Conservation (phyloP, 2,329 filamentous ascomycete genomes). For the Colletotrichum coccodes region DNA sequence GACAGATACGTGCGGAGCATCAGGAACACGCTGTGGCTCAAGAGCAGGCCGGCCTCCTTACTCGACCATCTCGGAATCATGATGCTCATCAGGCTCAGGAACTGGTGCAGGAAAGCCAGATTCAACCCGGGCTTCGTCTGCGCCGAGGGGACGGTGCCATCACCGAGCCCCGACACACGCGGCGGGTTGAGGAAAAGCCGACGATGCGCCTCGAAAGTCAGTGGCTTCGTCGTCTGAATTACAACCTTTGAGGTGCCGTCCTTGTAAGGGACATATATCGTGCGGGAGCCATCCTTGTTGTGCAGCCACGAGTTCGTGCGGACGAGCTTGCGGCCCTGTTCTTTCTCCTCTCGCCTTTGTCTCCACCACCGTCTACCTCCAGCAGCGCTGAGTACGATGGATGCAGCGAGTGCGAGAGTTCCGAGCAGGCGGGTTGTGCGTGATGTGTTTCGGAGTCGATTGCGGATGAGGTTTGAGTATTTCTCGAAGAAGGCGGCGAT, state of each 20-base stretch:
- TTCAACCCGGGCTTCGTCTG: constrained; percentile 96
- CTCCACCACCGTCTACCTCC: constrained; percentile 84
- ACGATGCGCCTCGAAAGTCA: constrained; percentile 96
- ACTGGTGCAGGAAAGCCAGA: constrained; percentile 95
- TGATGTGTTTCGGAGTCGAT: constrained; percentile 71
- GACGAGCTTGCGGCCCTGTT: constrained; percentile 83
- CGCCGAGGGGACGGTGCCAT: constrained; percentile 82
- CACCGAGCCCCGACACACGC: constrained; percentile 79
- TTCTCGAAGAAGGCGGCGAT: constrained; percentile 72
- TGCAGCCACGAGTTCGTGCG: constrained; percentile 92
- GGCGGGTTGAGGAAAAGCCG: constrained; percentile 93
- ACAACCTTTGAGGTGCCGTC: constrained; percentile 89
- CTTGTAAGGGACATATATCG: constrained; percentile 94
- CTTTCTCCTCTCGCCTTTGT: constrained; percentile 78
- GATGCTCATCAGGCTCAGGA: constrained; percentile 94
- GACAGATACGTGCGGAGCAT: constrained; percentile 95
- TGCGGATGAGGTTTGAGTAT: constrained; percentile 63
- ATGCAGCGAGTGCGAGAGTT: constrained; percentile 78
- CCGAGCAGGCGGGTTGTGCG: constrained; percentile 79
- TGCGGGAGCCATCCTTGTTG: constrained; percentile 94
- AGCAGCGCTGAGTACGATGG: constrained; percentile 83
- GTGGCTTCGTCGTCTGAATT: constrained; percentile 88
- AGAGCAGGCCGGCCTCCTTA: constrained; percentile 90
- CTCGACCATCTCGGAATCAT: constrained; percentile 97
- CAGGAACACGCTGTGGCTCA: constrained; percentile 90